Conservation (phyloP, 331 rosid species). For the Acacia pycnantha region DNA sequence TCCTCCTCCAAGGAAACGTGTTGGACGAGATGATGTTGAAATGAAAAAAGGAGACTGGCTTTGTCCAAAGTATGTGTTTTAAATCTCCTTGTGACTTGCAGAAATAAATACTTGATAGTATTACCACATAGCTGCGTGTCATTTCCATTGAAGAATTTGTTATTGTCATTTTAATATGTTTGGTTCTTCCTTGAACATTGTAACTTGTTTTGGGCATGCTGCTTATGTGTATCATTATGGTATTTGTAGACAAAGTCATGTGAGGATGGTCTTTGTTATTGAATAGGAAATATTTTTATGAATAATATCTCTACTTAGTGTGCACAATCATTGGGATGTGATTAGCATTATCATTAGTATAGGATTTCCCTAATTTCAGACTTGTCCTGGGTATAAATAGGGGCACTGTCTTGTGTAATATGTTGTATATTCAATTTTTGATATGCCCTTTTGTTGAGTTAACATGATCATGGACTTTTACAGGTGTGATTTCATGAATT, state of each 20-base stretch:
- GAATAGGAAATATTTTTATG: not conserved
- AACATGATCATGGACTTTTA: slow-evolving; percentile 33
- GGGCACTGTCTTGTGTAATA: not conserved
- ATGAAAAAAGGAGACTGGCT: slow-evolving; percentile 99
- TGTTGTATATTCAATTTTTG: slow-evolving; percentile 5
- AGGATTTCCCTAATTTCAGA: not conserved
- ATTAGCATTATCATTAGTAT: not conserved
- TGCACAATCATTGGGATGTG: not conserved
- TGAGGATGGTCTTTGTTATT: not conserved
- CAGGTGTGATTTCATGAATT: slow-evolving; percentile 99
- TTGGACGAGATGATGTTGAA: slow-evolving; percentile 93
- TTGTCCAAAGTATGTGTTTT: slow-evolving; percentile 83
- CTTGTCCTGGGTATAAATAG: not conserved
- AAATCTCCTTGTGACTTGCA: slow-evolving; percentile 8
- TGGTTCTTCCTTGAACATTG: slow-evolving; percentile 4
- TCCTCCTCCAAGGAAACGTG: slow-evolving; percentile 84
- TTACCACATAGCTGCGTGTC: slow-evolving; percentile 16
- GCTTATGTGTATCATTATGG: not conserved
- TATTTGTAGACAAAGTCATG: not conserved
- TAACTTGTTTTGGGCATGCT: slow-evolving; percentile 3
- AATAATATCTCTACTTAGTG: not conserved
- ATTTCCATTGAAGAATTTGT: slow-evolving; percentile 12
- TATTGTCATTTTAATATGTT: not conserved
- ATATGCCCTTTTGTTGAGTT: slow-evolving; percentile 28
- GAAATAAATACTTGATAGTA: not conserved